Base-by-base conservation (phyloP, 169 alveolate genomes). In the Plasmodium berghei region DNA sequence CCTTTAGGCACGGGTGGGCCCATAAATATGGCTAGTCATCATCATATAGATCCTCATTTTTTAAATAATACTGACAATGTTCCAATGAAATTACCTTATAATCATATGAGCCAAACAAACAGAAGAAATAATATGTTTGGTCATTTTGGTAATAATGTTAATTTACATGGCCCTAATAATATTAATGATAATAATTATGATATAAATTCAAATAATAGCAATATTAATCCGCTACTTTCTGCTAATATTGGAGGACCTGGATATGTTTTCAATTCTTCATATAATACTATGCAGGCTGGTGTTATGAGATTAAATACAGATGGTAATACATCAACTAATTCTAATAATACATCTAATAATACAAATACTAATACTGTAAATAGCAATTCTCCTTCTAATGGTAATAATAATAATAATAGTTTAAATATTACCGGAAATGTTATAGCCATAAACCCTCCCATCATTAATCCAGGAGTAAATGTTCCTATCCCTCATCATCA, bases 51-150 rank as follows among this genome's bases (percentile, higher is more conserved):
- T 48, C 69, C 75, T 2, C 89, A 77, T 56, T 77, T 77, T 56
- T 63, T 77, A 22, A 14, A 64, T 8, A 77, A 12, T 6, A 16
- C 77, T 20, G 75, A 45, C 45, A 77, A 64, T 56, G 34, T 62
- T n/a, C 80, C 66, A 12, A 22, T 86, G 22, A 86, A 86, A 59
- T 45, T 86, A n/a, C 67, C 91, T 1, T 86, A 86, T 40, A 71
- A 58, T 71, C 86, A 70, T 46, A 55, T 58, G 14, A 24, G 34
- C 10, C 91, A 86, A 42, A 48, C 63, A 22, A 72, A 61, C 40
- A 85, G 91, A 46, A 59, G 87, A 42, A 34, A 34, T 34, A 86
- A 59, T 16, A 56, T 86, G 49, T 86, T 59, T 42, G 26, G n/a
- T 16, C 87, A 86, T 24, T 86, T 83, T 48, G n/a, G 45, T 42